Evolutionary conservation across 2,329 filamentous ascomycete genomes (phyloP), one percentile per base, ranked within the genome.

Genomic region (Leptographium radiaticola): DNA sequence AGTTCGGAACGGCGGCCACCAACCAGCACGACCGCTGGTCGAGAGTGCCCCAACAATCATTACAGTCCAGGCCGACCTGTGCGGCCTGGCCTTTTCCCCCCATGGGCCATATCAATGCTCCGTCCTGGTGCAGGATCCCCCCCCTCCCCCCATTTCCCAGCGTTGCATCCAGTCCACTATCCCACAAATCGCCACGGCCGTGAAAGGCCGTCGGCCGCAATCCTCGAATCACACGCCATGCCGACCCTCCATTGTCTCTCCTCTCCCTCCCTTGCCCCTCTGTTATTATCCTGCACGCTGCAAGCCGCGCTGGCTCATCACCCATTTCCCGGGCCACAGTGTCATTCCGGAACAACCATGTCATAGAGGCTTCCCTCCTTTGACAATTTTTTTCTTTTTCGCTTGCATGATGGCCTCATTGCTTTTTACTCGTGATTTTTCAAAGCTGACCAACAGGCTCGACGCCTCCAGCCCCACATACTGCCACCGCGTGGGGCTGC

Each of bases 211-310:
- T 6, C 38, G 46, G 3, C 31, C 11, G 46, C n/a, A 16, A 18
- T 49, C 31, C 40, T 44, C 42, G 31, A 52, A 52, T 52, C 42
- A 45, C 50, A 52, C 50, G 42, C 50, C 50, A 52, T 38, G 16
- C 40, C 40, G 42, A 45, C 50, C 40, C 49, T 36, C 39, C 49
- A 46, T 51, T 43, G 25, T 43, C 38, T 30, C 34, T 50, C 33
- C 33, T 40, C n/a, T 5, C n/a, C 15, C 15, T 38, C 46, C 31
- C 46, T 11, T 34, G 31, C 31, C 45, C 46, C 44, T 25, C n/a
- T 45, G 13, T 31, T 45, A 20, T 30, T 30, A 36, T 36, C 31
- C 45, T 48, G 45, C 45, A 48, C n/a, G 31, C 44, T 25, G 44
- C 44, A 46, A 33, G 33, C 31, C 16, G 45, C 30, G 33, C 30